Base-by-base conservation (phyloP, 306 rosid genomes). In the Corylus avellana region DNA sequence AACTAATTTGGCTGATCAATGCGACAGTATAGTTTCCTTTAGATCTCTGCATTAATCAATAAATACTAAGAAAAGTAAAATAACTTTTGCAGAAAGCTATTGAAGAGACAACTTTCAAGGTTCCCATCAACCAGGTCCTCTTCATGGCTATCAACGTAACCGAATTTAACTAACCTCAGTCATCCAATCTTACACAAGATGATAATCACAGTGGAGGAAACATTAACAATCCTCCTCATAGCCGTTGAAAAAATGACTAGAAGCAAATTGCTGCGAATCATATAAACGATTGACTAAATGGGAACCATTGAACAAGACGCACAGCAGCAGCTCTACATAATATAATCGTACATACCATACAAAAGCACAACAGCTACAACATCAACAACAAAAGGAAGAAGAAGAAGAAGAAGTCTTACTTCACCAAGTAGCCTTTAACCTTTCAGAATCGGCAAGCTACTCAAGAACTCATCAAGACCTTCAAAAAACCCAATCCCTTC, bases 401-500 rank as follows among this genome's bases (percentile, higher is more conserved):
- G 25, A 22, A 22, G 25, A 22, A 22, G 25, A 22, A 32, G 73
- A 76, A 46, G 78, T 85, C 82, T 77, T 82, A 86, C 79, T 76
- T 10, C 70, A 85, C 90, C 90, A 87, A 76, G 88, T 87, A 79
- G 89, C 87, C 87, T 92, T 18, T 92, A 74, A 89, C 96, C 90
- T 91, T 95, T 92, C 48, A 95, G 96, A 75, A 95, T 88, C 5
- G 98, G 98, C 68, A 95, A 91, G 84, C 96, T 92, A 75, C 81
- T 92, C 39, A 95, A 86, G 83, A 93, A 95, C 86, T 95, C 98
- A 74, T 95, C 98, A 73, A 95, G 98, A 69, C 98, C 98, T 77
- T 95, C 98, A 74, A 95, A 95, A 85, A 92, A 92, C n/a, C 82
- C 87, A 82, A 81, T 91, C 56, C 98, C 98, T 83, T 92, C 97